These are phyloP conservation scores for Cyathus striatus DNA, from an alignment of 768 basidiomycete genomes.

Conservation along the genomic window DNA sequence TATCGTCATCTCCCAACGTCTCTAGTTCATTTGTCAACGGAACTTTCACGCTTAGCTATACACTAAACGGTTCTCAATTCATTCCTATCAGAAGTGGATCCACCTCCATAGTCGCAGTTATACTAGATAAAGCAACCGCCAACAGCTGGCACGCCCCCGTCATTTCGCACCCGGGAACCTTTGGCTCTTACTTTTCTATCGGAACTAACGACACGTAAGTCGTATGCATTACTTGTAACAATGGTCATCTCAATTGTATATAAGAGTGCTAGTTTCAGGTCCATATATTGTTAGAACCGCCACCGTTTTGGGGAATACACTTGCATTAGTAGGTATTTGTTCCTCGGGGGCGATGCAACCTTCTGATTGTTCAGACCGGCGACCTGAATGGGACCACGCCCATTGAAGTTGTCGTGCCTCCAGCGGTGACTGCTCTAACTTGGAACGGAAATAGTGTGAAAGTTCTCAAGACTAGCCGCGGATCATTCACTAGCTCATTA, in stretches of 20 bases:
- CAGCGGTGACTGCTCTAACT: conserved; percentile 22
- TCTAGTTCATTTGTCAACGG: conserved; percentile 26
- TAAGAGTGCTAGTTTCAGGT: conserved; percentile 41
- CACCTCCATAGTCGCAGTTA: conserved; percentile 21
- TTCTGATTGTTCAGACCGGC: conserved; percentile 28
- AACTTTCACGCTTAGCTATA: conserved; percentile 33
- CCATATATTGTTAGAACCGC: conserved; percentile 53
- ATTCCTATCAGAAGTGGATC: conserved; percentile 23
- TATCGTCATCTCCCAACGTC: conserved; percentile 18
- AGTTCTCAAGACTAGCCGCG: conserved; percentile 18
- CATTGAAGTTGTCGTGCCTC: conserved; percentile 38
- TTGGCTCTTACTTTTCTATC: conserved; percentile 38
- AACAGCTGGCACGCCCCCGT: conserved; percentile 45
- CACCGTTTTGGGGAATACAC: conserved; percentile 27
- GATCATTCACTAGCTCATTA: conserved; percentile 23
- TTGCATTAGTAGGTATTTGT: conserved; percentile 23
- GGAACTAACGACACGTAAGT: conserved; percentile 38
- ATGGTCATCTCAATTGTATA: background rate
- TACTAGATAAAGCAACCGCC: conserved; percentile 44
- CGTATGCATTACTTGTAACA: background rate
- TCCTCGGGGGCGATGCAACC: background rate
- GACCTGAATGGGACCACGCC: conserved; percentile 45
- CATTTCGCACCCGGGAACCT: conserved; percentile 25
- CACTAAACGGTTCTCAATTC: conserved; percentile 26
- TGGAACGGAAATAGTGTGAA: conserved; percentile 34